Evolutionary conservation across 2,329 filamentous ascomycete genomes (phyloP), one percentile per base, ranked within the genome.

Genomic region (Gnomoniopsis sp.): DNA sequence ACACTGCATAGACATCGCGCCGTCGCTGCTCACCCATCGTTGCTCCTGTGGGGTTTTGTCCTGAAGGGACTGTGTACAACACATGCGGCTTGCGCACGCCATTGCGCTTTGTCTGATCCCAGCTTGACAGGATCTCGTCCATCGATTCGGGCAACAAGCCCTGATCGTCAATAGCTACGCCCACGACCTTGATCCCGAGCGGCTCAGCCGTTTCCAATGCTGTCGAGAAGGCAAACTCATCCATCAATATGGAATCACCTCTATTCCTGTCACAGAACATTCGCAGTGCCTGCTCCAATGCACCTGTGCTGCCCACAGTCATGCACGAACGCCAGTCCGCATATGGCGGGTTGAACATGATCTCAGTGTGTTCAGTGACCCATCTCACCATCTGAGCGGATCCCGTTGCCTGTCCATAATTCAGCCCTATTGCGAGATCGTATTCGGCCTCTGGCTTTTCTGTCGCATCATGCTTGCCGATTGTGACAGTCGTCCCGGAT

Each of bases 321-420:
- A 97, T 81, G 56, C 87, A 88, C 67, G 90, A 90, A 64, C 85
- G 81, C 95, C 95, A 99, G 76, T 99, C 93, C 19, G 87, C 82
- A 71, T 98, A 98, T 0, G 90, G 91, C 17, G 93, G 93, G 62
- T 85, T 81, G 73, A 91, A 90, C 17, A 96, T 86, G 57, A 98
- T 85, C 75, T 99, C 93, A 0, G 93, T 96, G 75, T 98, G 95
- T 77, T 99, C 95, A 0, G 93, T 96, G 53, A 98, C 81, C 76
- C 90, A 98, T 61, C 95, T 87, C 63, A 97, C 78, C 72, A 99
- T 80, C 75, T 96, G 95, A 3, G 91, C 89, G 12, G 91, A 86
- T 19, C 95, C 95, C 19, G 86, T 86, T 10, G 92, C 88, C 75
- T 96, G 92, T 36, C 90, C 91, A 72, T 99, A 99, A 76, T 99